phyloP scores from a whole-genome alignment of 768 basidiomycete genomes.

The Lactarius tabidus region DNA sequence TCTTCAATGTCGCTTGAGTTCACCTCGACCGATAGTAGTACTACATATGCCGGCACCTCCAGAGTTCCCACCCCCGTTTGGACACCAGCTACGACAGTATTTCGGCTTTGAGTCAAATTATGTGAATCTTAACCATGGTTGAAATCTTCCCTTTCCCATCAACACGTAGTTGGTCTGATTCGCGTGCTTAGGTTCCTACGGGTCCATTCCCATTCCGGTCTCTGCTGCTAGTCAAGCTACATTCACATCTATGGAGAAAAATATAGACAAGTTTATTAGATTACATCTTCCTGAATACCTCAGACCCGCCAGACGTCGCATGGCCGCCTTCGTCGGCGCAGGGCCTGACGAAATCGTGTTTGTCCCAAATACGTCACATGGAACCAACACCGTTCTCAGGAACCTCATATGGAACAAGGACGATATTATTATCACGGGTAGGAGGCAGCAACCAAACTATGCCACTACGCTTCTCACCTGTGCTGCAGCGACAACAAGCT shows the following conservation, averaged over 20 bases:
- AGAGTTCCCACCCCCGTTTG: slow-evolving; percentile 45
- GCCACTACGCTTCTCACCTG: neutral
- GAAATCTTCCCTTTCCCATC: slow-evolving; percentile 9
- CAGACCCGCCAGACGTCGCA: slow-evolving; percentile 38
- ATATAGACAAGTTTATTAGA: slow-evolving; percentile 54
- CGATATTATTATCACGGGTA: slow-evolving; percentile 64
- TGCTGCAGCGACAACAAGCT: slow-evolving; percentile 52
- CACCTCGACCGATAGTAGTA: neutral
- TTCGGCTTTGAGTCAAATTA: slow-evolving; percentile 57
- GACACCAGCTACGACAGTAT: slow-evolving; percentile 49
- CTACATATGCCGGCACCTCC: neutral
- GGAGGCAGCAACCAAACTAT: slow-evolving; percentile 28
- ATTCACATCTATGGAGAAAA: slow-evolving; percentile 43
- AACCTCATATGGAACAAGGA: slow-evolving; percentile 65
- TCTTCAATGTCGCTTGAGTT: too few relatives aligned
- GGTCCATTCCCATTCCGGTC: slow-evolving; percentile 53
- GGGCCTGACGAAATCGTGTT: slow-evolving; percentile 55
- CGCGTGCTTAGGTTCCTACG: slow-evolving; percentile 52
- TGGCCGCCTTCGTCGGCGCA: slow-evolving; percentile 49
- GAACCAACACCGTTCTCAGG: slow-evolving; percentile 59
- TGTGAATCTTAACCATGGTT: slow-evolving; percentile 64
- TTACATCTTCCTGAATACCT: slow-evolving; percentile 36
- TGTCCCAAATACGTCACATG: slow-evolving; percentile 59
- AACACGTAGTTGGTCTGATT: neutral
- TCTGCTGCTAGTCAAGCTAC: slow-evolving; percentile 42